Conservation (phyloP, 352 stramenopile genomes). For the Phytopythium montanum region DNA sequence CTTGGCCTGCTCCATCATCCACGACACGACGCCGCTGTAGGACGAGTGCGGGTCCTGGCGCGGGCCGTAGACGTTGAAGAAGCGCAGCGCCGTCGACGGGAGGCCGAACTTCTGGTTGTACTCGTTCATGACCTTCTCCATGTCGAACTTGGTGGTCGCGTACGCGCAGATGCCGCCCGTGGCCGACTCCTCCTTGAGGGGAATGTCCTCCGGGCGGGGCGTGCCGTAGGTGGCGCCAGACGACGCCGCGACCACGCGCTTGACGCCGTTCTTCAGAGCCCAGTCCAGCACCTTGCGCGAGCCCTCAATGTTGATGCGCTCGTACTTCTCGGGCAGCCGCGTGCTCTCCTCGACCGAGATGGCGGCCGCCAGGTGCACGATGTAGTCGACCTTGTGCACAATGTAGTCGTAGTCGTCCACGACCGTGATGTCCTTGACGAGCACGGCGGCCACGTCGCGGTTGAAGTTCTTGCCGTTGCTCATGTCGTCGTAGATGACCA, state of each 20-base stretch:
- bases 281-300: constrained; percentile 82
- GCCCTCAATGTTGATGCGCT: constrained; percentile 81
- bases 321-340: constrained; percentile 81
- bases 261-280: constrained; percentile 67
- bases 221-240: constrained; percentile 77
- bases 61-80: constrained; percentile 86
- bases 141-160: constrained; percentile 81
- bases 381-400: constrained; percentile 81
- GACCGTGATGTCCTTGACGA: constrained; percentile 84
- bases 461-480: constrained; percentile 89
- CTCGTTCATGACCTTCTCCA: constrained; percentile 77
- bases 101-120: constrained; percentile 69
- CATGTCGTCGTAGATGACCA: constrained; percentile 87
- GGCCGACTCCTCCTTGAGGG: constrained; percentile 65
- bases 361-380: constrained; percentile 77
- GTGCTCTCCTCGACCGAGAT: constrained; percentile 87
- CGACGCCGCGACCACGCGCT: constrained; percentile 76
- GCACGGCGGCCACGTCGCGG: constrained; percentile 55
- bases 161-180: constrained; percentile 80
- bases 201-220: constrained; percentile 58
- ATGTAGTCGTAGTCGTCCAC: constrained; percentile 79
- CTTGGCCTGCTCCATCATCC: constrained; percentile 86
- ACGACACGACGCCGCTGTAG: constrained; percentile 81
- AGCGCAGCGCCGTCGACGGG: constrained; percentile 70
- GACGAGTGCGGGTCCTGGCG: constrained; percentile 80